These are phyloP conservation scores for Neonectria magnoliae DNA, from an alignment of 2,329 filamentous ascomycete species.

Conservation along the genomic window DNA sequence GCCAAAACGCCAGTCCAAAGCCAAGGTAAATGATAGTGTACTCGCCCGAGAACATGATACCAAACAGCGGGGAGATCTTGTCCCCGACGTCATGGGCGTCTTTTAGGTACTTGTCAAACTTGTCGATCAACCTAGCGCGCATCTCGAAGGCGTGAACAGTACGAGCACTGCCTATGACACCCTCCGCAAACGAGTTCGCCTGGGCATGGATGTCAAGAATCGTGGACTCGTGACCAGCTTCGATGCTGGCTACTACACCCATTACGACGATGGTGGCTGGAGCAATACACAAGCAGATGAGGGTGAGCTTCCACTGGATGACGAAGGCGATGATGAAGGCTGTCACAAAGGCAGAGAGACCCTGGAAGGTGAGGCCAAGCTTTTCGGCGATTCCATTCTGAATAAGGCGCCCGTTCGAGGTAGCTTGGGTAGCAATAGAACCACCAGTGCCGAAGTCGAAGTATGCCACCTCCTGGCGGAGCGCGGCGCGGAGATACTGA, in stretches of 20 bases:
- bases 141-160: slow-evolving; percentile 57
- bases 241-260: slow-evolving; percentile 45
- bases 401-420: slow-evolving; percentile 54
- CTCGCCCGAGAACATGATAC: slow-evolving; percentile 51
- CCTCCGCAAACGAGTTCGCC: slow-evolving; percentile 50
- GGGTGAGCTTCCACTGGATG: slow-evolving; percentile 56
- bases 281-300: slow-evolving; percentile 51
- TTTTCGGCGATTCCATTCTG: slow-evolving; percentile 54
- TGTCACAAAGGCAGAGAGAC: slow-evolving; percentile 50
- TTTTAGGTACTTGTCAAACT: slow-evolving; percentile 51
- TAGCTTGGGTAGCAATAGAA: slow-evolving; percentile 52
- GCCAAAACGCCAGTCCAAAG: slow-evolving; percentile 57
- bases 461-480: slow-evolving; percentile 61
- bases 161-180: slow-evolving; percentile 50
- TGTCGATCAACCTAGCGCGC: slow-evolving; percentile 49
- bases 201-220: slow-evolving; percentile 49
- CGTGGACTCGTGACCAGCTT: slow-evolving; percentile 44
- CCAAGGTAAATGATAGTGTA: slow-evolving; percentile 55
- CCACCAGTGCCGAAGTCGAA: slow-evolving; percentile 57
- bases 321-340: slow-evolving; percentile 53
- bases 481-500: slow-evolving; percentile 59
- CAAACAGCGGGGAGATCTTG: slow-evolving; percentile 52
- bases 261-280: slow-evolving; percentile 47
- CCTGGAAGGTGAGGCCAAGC: slow-evolving; percentile 52
- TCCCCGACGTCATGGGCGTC: slow-evolving; percentile 49